Base-by-base conservation (phyloP, 2,329 filamentous ascomycete species). In the Cordyceps javanica region DNA sequence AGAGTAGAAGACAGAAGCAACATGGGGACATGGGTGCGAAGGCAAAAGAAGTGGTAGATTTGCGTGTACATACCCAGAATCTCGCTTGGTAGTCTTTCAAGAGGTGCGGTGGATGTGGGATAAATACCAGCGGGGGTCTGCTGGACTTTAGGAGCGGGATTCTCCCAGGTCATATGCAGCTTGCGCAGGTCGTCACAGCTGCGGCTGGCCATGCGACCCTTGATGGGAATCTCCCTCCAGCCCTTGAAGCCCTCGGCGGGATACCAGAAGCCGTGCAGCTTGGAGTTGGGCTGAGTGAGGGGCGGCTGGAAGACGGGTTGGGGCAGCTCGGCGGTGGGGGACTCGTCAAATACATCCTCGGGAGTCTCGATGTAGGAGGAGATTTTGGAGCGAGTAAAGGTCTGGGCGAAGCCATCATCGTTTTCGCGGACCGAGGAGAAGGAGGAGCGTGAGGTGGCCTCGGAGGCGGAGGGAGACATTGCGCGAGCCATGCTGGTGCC, bases 71-170 rank as follows among this genome's bases (percentile, higher is more conserved):
- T 79, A 90, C 88, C 82, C 58, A 90, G 79, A 62, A 91, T 75
- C 72, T 91, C 88, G 53, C 81, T 77, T 0, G 88, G 88, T 8
- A 92, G 77, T 60, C 70, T 81, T 75, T 91, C 89, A 41, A 92
- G 73, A 26, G 79, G 76, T 23, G 87, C 75, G 23, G 75, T 67
- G 58, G 82, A 81, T n/a, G 77, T 71, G 23, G 69, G 63, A 60
- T 69, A 69, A 53, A 59, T 62, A 57, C 66, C 61, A n/a, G 56
- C 41, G 5, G 59, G 54, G 61, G 71, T 72, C 61, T 69, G 66
- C 60, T 69, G 62, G 57, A 67, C 62, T 63, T 69, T 64, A 28
- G 68, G 60, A 14, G 71, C 63, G 21, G 75, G 71, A 51, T 74
- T 70, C 59, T 77, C 79, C 80, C 81, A 86, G 48, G 79, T 76